Percentiles rank a stretch among this genome's conserved stretches.
Evolutionary conservation across 805 yeast species (phyloP).

Genomic region (Starmerella riodocensis): DNA sequence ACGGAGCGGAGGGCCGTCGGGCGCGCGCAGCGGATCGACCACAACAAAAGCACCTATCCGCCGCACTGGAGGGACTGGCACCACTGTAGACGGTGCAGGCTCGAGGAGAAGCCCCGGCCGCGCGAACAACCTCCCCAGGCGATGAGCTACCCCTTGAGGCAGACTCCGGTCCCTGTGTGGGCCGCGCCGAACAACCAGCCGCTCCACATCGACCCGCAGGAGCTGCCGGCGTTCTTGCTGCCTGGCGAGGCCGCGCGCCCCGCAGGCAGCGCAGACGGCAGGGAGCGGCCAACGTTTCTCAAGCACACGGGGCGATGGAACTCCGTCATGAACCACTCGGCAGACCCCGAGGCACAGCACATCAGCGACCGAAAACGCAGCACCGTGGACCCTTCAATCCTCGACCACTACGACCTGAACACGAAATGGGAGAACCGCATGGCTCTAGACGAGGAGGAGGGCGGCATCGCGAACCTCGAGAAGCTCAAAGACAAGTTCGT

Average conservation of each 20-base stretch:
- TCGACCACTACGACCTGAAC: slow-evolving; percentile 16
- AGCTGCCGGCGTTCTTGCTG: slow-evolving; percentile 16
- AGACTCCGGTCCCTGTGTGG: slow-evolving; percentile 21
- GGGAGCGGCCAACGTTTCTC: slow-evolving; percentile 4
- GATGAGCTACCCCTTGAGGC: slow-evolving; percentile 15
- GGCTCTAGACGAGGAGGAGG: slow-evolving; percentile 2
- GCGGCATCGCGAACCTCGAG: slow-evolving; percentile 1
- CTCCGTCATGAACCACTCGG: slow-evolving; percentile 6
- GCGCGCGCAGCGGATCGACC: no score
- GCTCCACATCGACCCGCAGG: slow-evolving; percentile 7
- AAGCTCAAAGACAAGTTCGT: slow-evolving; percentile 2
- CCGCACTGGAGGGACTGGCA: no score
- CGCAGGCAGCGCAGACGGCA: not conserved
- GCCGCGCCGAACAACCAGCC: slow-evolving; percentile 12
- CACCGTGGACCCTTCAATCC: slow-evolving; percentile 10
- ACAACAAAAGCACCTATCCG: no score
- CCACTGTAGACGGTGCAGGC: no score
- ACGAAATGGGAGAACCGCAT: slow-evolving; percentile 20
- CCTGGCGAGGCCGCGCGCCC: not conserved
- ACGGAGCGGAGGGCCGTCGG: no score
- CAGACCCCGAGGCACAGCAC: not conserved
- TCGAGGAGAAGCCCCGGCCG: no score
- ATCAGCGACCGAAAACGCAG: not conserved
- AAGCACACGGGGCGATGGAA: slow-evolving; percentile 16
- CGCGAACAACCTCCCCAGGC: not conserved